Base-by-base conservation (phyloP, 495 filamentous ascomycete species). In the Bacidia gigantensis region DNA sequence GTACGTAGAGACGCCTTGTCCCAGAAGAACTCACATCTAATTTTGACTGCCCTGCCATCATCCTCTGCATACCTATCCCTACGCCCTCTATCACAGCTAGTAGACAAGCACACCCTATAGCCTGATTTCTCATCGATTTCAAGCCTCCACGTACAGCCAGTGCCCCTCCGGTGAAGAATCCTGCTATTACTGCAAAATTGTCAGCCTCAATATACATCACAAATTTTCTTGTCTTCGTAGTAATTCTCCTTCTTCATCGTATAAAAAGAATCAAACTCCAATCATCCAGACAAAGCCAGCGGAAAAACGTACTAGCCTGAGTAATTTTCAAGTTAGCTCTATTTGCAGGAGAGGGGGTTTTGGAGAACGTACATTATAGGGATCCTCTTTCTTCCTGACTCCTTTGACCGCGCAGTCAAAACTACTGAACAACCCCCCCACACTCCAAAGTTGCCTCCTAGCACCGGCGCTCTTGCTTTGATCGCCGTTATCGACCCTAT, bases 391-490 rank as follows among this genome's bases (percentile, higher is more conserved):
- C 71, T 92, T 85, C 56, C 92, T 73, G 35, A 95, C 71, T 42
- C 90, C 90, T 74, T 96, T 96, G 22, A 98, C 84, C n/a, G 88
- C 87, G 72, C 92, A 98, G 69, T 98, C 92, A 64, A 85, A 96
- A 38, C 86, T 90, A 54, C 79, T 84, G 71, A 98, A 97, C 40
- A 97, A 56, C 92, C 92, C 61, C 92, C 93, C 90, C 90, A 98
- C 26, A 89, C 84, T 58, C 90, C 92, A 58, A 98, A 98, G 74
- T 98, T 98, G 56, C 92, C 92, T 55, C 90, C 92, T 48, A 97
- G 76, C 44, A 97, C 89, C 1, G 92, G 92, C 26, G 92, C 93
- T 55, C 92, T 83, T 50, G 89, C 87, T 74, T 98, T 98, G 70
- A 98, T 89, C 26, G 92, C 92, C 58, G 93, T 96, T 68, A 98